Evolutionary conservation across 2,329 filamentous ascomycete species (phyloP), one percentile per base, ranked within the genome.

Genomic region (Knufia petricola): DNA sequence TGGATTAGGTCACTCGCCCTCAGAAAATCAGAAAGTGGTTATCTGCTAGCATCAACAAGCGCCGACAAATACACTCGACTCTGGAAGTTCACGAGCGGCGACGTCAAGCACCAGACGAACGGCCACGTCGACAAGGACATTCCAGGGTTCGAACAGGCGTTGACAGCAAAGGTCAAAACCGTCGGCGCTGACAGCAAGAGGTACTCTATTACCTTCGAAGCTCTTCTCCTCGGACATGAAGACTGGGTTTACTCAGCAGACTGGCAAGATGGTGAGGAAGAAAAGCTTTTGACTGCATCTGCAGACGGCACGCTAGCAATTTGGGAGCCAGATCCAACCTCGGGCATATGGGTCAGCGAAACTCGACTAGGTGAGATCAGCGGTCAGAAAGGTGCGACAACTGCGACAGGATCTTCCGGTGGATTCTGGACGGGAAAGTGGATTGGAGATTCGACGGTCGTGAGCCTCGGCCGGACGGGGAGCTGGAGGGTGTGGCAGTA

Each of bases 31-130:
- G 75, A 66, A 12, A 62, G 69, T 0, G 77, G 95, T 62, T 63
- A 94, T 3, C 68, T 96, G 19, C 75, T 98, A 17, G 87, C 90
- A 0, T 96, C 90, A 9, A 89, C 89, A 19, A 96, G 90, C 63
- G 92, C 98, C 65, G 92, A 98, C 66, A 95, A 94, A 68, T 98
- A 96, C 60, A 83, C 96, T 51, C 84, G 92, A 34, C 76, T 98
- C 30, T 98, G 92, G 92, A 80, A 89, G 50, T 69, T 98, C 30
- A 85, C 85, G 55, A 72, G 77, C 52, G 87, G 86, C 28, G 76
- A 76, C 50, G 31, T 21, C 12, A 21, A 10, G 15, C 9, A 19
- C n/a, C 15, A 34, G n/a, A 15, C 24, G 7, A 50, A 43, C 24
- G 28, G 30, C 17, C 26, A 47, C 24, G 76, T 75, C 32, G 70